phyloP scores from a whole-genome alignment of 805 yeast species.

The Brettanomyces anomalus region DNA sequence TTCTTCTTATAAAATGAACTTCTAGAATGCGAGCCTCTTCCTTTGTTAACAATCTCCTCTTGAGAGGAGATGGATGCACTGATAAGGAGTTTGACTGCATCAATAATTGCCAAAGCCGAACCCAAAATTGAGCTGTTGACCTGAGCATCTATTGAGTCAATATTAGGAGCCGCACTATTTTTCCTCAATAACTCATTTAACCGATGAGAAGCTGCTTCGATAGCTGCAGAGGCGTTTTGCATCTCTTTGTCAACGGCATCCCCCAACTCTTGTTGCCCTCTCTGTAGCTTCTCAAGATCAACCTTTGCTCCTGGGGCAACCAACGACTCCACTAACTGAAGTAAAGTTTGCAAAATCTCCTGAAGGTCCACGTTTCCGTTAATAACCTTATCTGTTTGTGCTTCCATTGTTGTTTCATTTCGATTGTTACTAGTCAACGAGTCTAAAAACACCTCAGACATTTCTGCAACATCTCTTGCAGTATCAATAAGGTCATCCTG shows the following conservation, averaged over 20 bases:
- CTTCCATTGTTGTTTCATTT: constrained; percentile 45
- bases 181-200: constrained; percentile 39
- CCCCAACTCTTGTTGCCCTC: constrained; percentile 45
- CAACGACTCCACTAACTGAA: constrained; percentile 47
- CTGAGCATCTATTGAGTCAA: constrained; percentile 50
- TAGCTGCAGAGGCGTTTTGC: constrained; percentile 62
- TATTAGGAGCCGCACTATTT: constrained; percentile 39
- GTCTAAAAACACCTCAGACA: constrained; percentile 53
- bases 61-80: constrained; percentile 75
- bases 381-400: constrained; percentile 68
- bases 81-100: constrained; percentile 65
- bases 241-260: constrained; percentile 68
- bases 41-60: constrained; percentile 58
- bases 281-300: constrained; percentile 13
- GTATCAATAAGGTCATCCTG: constrained; percentile 40
- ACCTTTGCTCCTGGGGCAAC: constrained; percentile 25
- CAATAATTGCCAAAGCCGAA: constrained; percentile 74
- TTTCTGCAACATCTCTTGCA: constrained; percentile 50
- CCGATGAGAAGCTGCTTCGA: constrained; percentile 54
- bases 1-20: constrained; percentile 79
- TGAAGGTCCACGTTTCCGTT: constrained; percentile 70
- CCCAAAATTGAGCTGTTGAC: constrained; percentile 69
- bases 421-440: constrained; percentile 47
- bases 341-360: constrained; percentile 52
- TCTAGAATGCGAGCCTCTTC: constrained; percentile 54